phyloP scores from a whole-genome alignment of 306 rosid species.

The Sicyos baderoa region DNA sequence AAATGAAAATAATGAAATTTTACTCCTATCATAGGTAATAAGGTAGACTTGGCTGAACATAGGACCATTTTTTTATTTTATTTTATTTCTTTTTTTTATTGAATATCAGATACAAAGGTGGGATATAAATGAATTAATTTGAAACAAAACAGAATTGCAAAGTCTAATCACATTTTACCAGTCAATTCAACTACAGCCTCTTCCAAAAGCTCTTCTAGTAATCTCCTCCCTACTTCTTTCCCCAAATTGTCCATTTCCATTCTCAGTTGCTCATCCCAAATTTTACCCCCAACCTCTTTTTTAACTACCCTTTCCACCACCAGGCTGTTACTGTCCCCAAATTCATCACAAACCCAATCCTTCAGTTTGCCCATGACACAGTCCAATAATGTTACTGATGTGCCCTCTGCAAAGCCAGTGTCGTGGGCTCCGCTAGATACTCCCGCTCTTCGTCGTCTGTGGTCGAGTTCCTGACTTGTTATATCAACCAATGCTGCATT shows the following conservation, averaged over 20 bases:
- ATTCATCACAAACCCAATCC: slow-evolving; percentile 50
- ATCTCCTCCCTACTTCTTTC: slow-evolving; percentile 50
- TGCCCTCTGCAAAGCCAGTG: slow-evolving; percentile 29
- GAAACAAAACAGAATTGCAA: not conserved
- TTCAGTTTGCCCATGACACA: slow-evolving; percentile 56
- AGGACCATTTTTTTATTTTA: slow-evolving; percentile 5
- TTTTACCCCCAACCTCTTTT: slow-evolving; percentile 55
- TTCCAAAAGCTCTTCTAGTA: slow-evolving; percentile 72
- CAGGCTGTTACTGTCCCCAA: slow-evolving; percentile 59
- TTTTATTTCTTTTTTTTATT: too few relatives aligned
- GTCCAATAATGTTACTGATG: slow-evolving; percentile 41
- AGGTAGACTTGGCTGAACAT: slow-evolving; percentile 1
- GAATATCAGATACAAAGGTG: slow-evolving; percentile 13
- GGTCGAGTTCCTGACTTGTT: slow-evolving; percentile 34
- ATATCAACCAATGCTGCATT: slow-evolving; percentile 52
- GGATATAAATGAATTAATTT: not conserved
- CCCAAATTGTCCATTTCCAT: slow-evolving; percentile 61
- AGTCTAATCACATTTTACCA: slow-evolving; percentile 23
- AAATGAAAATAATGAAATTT: too few relatives aligned
- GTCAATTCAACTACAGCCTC: slow-evolving; percentile 60
- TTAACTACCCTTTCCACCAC: slow-evolving; percentile 63
- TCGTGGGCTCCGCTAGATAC: slow-evolving; percentile 30
- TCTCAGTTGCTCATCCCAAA: slow-evolving; percentile 51
- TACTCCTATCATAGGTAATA: not conserved
- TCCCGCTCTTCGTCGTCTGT: slow-evolving; percentile 19